Conservation (phyloP, 371 early-diverging fungal genomes). For the Rozella allomycis region DNA sequence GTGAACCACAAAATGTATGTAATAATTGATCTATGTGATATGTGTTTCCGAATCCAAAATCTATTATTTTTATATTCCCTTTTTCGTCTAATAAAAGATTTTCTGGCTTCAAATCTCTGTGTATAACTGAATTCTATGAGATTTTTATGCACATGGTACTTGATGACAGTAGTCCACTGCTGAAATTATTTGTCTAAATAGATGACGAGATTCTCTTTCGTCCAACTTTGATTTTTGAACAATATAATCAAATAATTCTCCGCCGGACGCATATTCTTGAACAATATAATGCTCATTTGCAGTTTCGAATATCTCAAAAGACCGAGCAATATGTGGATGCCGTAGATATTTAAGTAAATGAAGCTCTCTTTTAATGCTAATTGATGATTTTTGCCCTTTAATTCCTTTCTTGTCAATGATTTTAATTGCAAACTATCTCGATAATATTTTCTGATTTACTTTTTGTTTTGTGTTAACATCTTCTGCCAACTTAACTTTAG, state of each 20-base stretch:
- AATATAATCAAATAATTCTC: conserved; percentile 88
- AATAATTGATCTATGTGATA: conserved; percentile 10
- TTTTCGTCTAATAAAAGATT: conserved; percentile 17
- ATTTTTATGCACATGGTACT: not conserved
- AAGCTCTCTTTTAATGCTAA: too few species aligned
- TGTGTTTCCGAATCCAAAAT: conserved; percentile 20
- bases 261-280: conserved; percentile 86
- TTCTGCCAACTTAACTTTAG: too few species aligned
- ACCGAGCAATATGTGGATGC: too few species aligned
- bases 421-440: too few species aligned
- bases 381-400: too few species aligned
- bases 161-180: conserved; percentile 80
- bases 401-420: too few species aligned
- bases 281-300: too few species aligned
- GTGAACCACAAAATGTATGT: conserved; percentile 17
- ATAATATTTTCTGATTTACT: too few species aligned
- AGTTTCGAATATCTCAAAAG: too few species aligned
- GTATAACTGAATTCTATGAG: conserved; percentile 4
- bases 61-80: conserved; percentile 15
- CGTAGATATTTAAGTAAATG: too few species aligned
- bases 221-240: conserved; percentile 58
- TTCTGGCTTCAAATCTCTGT: conserved; percentile 23
- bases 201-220: conserved; percentile 64
- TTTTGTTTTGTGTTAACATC: too few species aligned
- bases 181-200: conserved; percentile 85